Evolutionary conservation across 768 basidiomycete species (phyloP), one percentile per base, ranked within the genome.

Genomic region (Amanita rubescens): DNA sequence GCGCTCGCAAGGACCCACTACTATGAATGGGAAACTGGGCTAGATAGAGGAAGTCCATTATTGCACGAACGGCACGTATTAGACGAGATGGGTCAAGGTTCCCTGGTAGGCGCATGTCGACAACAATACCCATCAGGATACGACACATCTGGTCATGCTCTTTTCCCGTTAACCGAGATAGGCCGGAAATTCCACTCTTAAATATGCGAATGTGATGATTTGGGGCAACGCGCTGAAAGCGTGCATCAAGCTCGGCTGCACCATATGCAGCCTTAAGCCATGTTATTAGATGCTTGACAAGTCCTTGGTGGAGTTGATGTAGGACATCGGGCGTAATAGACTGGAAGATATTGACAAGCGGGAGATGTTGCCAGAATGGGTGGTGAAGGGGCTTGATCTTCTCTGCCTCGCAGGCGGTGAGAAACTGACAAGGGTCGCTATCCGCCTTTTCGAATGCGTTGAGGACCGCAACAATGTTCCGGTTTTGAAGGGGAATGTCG

Each of bases 231-330:
- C 53, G 37, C 25, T 58, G 51, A 53, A 67, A 64, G 1, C 69
- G 62, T 0, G 46, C 41, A 53, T 74, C 71, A 15, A 73, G 38
- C 49, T 71, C 69, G 7, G 56, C 44, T 0, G 47, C 46, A 7
- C 48, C 60, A 42, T 58, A 43, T 8, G 62, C 59, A 49, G 25
- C 32, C 2, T 53, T 55, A 14, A 55, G 51, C 73, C 72, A 74
- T 3, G 51, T 45, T 3, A 69, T 58, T 0, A 71, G 44, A 49
- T 74, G 71, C 47, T 70, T 71, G 63, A 75, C 65, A 8, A 74
- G 51, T 0, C 74, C 74, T 51, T 75, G 70, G 57, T 71, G 65
- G 0, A 75, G 56, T 57, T 75, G 72, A 55, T 75, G 74, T 5
- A 75, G 65, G 33, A 74, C 39, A 56, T 75, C 71, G 0, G 74